phyloP scores from a whole-genome alignment of 192 early-diverging fungal species.

The Backusella tuberculispora region DNA sequence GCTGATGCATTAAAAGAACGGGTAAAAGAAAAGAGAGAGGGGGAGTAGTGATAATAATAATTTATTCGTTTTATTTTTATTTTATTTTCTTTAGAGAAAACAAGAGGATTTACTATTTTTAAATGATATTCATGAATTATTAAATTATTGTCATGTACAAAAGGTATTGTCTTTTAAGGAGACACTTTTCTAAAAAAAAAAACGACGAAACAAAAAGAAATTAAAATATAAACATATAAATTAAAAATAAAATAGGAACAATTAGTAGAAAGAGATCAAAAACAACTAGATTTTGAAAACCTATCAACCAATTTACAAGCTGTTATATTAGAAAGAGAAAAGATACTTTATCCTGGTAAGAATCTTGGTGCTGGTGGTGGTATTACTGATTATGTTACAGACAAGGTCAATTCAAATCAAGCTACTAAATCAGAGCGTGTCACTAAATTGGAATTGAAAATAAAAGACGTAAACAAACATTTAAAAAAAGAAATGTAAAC shows the following conservation, averaged over 20 bases:
- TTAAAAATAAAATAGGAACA: conserved; percentile 54
- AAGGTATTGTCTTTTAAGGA: conserved; percentile 51
- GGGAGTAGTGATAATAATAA: not conserved
- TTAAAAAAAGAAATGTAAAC: not conserved
- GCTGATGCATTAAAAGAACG: conserved; percentile 68
- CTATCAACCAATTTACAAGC: conserved; percentile 77
- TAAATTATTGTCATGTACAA: conserved; percentile 75
- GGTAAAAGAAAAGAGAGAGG: conserved; percentile 44
- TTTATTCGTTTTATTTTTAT: not conserved
- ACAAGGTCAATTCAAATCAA: conserved; percentile 87
- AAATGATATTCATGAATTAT: conserved; percentile 82
- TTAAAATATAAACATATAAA: not conserved
- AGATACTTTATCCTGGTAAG: conserved; percentile 64
- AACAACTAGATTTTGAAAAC: conserved; percentile 95
- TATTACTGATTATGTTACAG: conserved; percentile 79
- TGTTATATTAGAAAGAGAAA: conserved; percentile 71
- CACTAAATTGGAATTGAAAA: conserved; percentile 70
- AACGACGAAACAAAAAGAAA: not conserved
- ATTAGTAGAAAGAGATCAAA: conserved; percentile 85
- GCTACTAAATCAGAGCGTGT: conserved; percentile 80
- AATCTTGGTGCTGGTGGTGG: conserved; percentile 50
- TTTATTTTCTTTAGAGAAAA: conserved; percentile 38
- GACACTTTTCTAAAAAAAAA: not conserved
- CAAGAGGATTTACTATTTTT: conserved; percentile 76
- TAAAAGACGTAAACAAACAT: conserved; percentile 62